Evolutionary conservation across 805 yeast genomes (phyloP), one percentile per base, ranked within the genome.

Genomic region (Candida fluviatilis): DNA sequence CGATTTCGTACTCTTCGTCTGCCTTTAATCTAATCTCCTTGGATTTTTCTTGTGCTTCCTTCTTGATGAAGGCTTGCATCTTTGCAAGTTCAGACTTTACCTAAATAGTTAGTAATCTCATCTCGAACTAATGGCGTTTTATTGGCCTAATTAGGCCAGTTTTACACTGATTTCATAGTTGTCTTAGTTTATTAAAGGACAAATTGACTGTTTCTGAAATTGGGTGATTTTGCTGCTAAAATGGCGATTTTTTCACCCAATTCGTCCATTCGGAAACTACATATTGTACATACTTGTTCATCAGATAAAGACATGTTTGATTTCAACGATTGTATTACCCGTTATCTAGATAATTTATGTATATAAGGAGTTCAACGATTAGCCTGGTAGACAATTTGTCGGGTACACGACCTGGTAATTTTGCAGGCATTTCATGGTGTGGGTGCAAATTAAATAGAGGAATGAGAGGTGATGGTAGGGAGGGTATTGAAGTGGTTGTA

Each of bases 41-140:
- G 50, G 98, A 96, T 71, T 93, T 93, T 66, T 93, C 99, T 57
- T 90, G 95, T 28, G 99, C 99, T 71, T 93, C 99, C 78, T 91
- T 93, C 70, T 84, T 87, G 77, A 93, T 93, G 81, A 93, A 93
- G 60, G 95, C 90, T 62, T 91, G 95, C 97, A 93, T 93, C 75
- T 93, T 93, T 63, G 82, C 82, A 66, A 93, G 85, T 73, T 93
- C 99, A 53, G 88, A 88, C 58, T 84, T 89, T 51, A 91, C 98
- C 89, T 90, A 40, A 7, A 19, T 16, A 10, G 19, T 28, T 19
- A 15, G 31, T 26, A 21, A 12, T 31, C 15, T n/a, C n/a, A n/a
- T n/a, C 13, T 5, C 30, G 13, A 26, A 26, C 11, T 10, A 24
- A 24, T 24, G 26, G 26, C 26, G 12, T 12, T 24, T 10, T 24